phyloP scores from a whole-genome alignment of 129 eudicot genomes.

The Helianthus tuberosus region DNA sequence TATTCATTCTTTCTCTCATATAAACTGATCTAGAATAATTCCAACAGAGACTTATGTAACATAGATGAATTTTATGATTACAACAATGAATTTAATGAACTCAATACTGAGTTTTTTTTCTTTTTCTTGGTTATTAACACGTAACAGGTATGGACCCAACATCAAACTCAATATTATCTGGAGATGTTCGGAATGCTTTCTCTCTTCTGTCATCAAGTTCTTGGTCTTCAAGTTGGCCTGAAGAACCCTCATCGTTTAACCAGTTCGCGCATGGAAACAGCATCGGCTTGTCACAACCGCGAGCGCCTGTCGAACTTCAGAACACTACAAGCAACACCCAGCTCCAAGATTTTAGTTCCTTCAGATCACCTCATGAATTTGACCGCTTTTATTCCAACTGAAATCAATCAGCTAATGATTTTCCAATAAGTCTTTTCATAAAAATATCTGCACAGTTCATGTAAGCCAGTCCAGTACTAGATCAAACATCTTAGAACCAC shows the following conservation, averaged over 20 bases:
- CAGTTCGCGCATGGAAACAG: constrained; percentile 37
- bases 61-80: neutral
- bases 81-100: neutral
- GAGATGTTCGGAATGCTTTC: constrained; percentile 56
- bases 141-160: constrained; percentile 38
- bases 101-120: neutral
- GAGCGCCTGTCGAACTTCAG: constrained; percentile 37
- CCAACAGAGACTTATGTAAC: neutral
- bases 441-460: constrained; percentile 16
- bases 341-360: constrained; percentile 44
- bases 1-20: too few species aligned
- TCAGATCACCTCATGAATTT: constrained; percentile 40
- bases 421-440: constrained; percentile 17
- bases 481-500: constrained; percentile 11
- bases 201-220: constrained; percentile 73
- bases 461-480: constrained; percentile 9
- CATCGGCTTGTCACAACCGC: constrained; percentile 42
- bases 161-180: constrained; percentile 26
- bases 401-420: constrained; percentile 4
- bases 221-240: constrained; percentile 46
- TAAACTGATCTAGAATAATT: too few species aligned
- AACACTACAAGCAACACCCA: constrained; percentile 33
- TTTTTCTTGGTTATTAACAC: neutral
- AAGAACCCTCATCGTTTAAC: constrained; percentile 37
- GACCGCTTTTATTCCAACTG: constrained; percentile 43